Conservation (phyloP, 1,139 yeast genomes). For the Pichia norvegensis region DNA sequence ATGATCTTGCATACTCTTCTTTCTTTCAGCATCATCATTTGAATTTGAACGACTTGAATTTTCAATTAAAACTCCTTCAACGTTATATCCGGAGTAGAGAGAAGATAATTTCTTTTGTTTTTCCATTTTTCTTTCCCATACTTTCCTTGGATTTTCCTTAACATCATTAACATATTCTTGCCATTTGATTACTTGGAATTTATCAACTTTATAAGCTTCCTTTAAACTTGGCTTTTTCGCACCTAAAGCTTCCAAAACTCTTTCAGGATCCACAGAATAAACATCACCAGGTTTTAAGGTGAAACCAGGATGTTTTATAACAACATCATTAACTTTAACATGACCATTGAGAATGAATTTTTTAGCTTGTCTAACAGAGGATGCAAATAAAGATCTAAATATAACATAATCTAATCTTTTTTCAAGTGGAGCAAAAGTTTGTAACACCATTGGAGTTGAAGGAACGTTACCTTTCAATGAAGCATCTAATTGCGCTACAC, state of each 20-base stretch:
- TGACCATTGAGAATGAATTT: constrained; percentile 77
- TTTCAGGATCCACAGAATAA: constrained; percentile 77
- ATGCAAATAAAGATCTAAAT: constrained; percentile 88
- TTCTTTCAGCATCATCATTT: constrained; percentile 18
- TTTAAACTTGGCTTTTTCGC: constrained; percentile 68
- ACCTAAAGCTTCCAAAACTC: constrained; percentile 81
- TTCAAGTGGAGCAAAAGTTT: constrained; percentile 83
- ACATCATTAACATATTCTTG: constrained; percentile 60
- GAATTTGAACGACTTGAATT: constrained; percentile 13
- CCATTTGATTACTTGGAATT: constrained; percentile 66
- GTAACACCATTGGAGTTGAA: constrained; percentile 77
- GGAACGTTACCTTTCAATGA: constrained; percentile 54
- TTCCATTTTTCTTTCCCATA: constrained; percentile 48
- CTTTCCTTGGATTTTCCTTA: constrained; percentile 47
- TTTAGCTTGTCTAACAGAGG: constrained; percentile 90
- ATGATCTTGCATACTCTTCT: constrained; percentile 26
- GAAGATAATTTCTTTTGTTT: constrained; percentile 20
- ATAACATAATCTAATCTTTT: constrained; percentile 83
- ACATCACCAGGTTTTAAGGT: constrained; percentile 79
- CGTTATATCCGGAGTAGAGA: constrained; percentile 19
- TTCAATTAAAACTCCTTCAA: constrained; percentile 16
- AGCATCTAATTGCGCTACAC: constrained; percentile 80
- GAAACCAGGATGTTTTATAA: constrained; percentile 73
- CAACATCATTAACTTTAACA: constrained; percentile 78
- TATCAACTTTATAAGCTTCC: constrained; percentile 61